Evolutionary conservation across 2,329 filamentous ascomycete species (phyloP), one percentile per base, ranked within the genome.

Genomic region (Penicillium sp.): DNA sequence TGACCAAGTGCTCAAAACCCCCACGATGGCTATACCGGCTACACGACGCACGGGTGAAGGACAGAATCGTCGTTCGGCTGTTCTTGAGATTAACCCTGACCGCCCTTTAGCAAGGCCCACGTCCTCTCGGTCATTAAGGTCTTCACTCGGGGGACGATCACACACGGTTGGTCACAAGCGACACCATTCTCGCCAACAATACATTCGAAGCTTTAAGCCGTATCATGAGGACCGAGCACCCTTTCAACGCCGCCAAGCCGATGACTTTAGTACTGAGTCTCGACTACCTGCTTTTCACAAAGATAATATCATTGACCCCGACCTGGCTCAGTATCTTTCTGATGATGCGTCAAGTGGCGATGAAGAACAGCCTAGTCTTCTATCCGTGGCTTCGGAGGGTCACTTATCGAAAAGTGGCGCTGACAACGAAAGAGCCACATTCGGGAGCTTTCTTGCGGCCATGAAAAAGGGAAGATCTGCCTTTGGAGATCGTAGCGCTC

Each of bases 301-400:
- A 57, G 92, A 98, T 68, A 96, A 92, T 57, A 95, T 98, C 51
- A 96, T 98, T 51, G 92, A 98, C 59, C 92, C 92, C 1, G 92
- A 98, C 56, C 71, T 98, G 37, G 90, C 89, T 4, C 85, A 87
- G 22, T 98, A 93, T 65, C 84, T 98, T 73, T 98, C 92, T 5
- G 92, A 98, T 59, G 82, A 85, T 51, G 88, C 85, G 32, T 95
- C 89, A 1, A 95, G 87, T 54, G 90, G 85, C 25, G 89, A 95
- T 53, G 89, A 98, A 49, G 89, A 98, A 49, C 85, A 93, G 52
- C 82, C 89, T 65, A 89, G 83, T 56, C 82, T 95, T 9, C 85
- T 94, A 63, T 68, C 75, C 14, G 81, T 84, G 1, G 80, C 88
- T n/a, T 79, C 75, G 39, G 75, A 76, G 31, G 80, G 82, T 41